Evolutionary conservation across 495 filamentous ascomycete genomes (phyloP).

Genomic region (Penicillium riverlandense): DNA sequence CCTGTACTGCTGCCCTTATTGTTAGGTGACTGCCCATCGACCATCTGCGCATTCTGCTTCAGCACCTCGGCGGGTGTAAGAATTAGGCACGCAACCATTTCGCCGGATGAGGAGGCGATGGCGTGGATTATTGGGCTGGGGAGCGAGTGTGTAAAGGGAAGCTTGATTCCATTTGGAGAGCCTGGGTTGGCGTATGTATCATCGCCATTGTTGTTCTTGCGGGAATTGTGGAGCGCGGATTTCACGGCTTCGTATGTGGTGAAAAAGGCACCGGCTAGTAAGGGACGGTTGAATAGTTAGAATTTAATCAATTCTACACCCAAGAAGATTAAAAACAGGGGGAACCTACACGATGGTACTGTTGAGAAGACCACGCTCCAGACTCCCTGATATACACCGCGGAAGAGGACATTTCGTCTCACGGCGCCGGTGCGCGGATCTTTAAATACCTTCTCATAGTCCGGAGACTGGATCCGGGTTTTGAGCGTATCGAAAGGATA

Average conservation of each 20-base stretch:
- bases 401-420: slow-evolving; percentile 51
- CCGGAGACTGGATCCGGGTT: slow-evolving; percentile 72
- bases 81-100: slow-evolving; percentile 76
- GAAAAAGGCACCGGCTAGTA: slow-evolving; percentile 77
- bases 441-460: slow-evolving; percentile 58
- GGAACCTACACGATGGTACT: slow-evolving; percentile 63
- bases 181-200: slow-evolving; percentile 1
- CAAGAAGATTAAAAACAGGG: not conserved
- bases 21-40: slow-evolving; percentile 10
- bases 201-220: slow-evolving; percentile 15
- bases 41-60: slow-evolving; percentile 88
- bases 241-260: slow-evolving; percentile 79
- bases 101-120: slow-evolving; percentile 63
- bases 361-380: slow-evolving; percentile 85
- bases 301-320: too few species aligned
- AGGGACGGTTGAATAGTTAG: not conserved
- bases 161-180: slow-evolving; percentile 32
- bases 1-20: not conserved
- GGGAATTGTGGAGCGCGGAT: slow-evolving; percentile 37
- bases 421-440: slow-evolving; percentile 44
- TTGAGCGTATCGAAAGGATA: slow-evolving; percentile 85
- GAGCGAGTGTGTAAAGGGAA: slow-evolving; percentile 30
- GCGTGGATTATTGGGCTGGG: slow-evolving; percentile 61
- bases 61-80: slow-evolving; percentile 86
- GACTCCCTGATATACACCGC: slow-evolving; percentile 80